A percentile compares a stretch with the other conserved stretches of the same genome.
phyloP scores from a whole-genome alignment of 2,329 filamentous ascomycete genomes.

The Aspergillus brunneoviolaceus region DNA sequence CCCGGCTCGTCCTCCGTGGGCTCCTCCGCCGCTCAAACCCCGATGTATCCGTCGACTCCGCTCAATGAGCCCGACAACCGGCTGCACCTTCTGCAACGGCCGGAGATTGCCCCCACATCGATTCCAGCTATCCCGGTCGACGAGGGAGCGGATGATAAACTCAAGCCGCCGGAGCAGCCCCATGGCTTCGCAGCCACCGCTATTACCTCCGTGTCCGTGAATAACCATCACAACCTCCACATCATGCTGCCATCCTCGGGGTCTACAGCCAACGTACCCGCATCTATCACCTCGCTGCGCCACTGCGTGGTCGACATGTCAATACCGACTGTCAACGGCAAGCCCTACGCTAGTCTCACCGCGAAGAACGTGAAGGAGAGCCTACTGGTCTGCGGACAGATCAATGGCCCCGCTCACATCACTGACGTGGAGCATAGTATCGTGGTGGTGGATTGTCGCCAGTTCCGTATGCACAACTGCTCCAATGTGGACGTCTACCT shows the following conservation, averaged over 20 bases:
- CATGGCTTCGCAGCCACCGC: conserved; percentile 53
- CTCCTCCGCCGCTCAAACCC: conserved; percentile 38
- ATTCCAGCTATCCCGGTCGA: conserved; percentile 27
- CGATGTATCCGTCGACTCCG: conserved; percentile 38
- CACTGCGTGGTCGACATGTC: conserved; percentile 80
- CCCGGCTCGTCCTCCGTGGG: conserved; percentile 43
- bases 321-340: conserved; percentile 55
- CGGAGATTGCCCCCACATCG: conserved; percentile 38
- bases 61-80: conserved; percentile 34
- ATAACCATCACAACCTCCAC: conserved; percentile 66
- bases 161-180: conserved; percentile 11
- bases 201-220: conserved; percentile 61
- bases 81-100: conserved; percentile 32
- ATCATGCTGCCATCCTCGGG: conserved; percentile 75
- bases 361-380: conserved; percentile 69
- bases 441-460: conserved; percentile 76
- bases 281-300: conserved; percentile 67
- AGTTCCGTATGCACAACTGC: conserved; percentile 91
- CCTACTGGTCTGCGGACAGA: conserved; percentile 74
- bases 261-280: conserved; percentile 69
- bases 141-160: conserved; percentile 22
- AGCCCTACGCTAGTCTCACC: conserved; percentile 68
- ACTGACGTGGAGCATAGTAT: conserved; percentile 71
- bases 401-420: conserved; percentile 79
- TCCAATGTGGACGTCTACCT: conserved; percentile 79